These are phyloP conservation scores for Musa itinerans DNA, from an alignment of 176 grass and related monocot species.

Conservation along the genomic window DNA sequence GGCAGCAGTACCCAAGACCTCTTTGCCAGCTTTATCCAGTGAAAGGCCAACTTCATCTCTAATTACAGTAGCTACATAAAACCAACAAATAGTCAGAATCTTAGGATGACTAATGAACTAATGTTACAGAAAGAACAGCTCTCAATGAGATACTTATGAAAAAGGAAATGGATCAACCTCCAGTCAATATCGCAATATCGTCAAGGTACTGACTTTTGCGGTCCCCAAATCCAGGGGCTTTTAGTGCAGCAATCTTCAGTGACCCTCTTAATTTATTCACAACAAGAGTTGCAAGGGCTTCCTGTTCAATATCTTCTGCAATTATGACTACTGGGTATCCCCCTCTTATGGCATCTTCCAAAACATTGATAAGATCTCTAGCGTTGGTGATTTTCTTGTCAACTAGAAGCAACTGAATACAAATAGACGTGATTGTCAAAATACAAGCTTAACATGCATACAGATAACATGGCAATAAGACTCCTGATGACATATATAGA, in stretches of 20 bases:
- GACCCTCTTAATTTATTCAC: slow-evolving; percentile 92
- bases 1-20: slow-evolving; percentile 71
- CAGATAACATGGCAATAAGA: neutral
- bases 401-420: slow-evolving; percentile 68
- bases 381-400: slow-evolving; percentile 94
- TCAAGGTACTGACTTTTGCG: slow-evolving; percentile 93
- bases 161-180: slow-evolving; percentile 30
- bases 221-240: slow-evolving; percentile 92
- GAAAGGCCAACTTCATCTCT: slow-evolving; percentile 89
- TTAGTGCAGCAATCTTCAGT: slow-evolving; percentile 82
- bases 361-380: slow-evolving; percentile 78
- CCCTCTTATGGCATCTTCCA: slow-evolving; percentile 91
- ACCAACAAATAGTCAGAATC: neutral
- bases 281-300: slow-evolving; percentile 90
- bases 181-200: slow-evolving; percentile 94
- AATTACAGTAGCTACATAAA: slow-evolving; percentile 68
- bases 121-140: neutral
- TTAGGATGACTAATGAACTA: neutral
- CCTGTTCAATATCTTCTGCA: slow-evolving; percentile 97
- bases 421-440: slow-evolving; percentile 8
- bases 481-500: neutral
- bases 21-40: slow-evolving; percentile 74
- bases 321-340: slow-evolving; percentile 71
- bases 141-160: neutral
- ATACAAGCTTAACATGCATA: neutral